Evolutionary conservation across 352 stramenopile genomes (phyloP).

Genomic region (Pythium apleroticum): DNA sequence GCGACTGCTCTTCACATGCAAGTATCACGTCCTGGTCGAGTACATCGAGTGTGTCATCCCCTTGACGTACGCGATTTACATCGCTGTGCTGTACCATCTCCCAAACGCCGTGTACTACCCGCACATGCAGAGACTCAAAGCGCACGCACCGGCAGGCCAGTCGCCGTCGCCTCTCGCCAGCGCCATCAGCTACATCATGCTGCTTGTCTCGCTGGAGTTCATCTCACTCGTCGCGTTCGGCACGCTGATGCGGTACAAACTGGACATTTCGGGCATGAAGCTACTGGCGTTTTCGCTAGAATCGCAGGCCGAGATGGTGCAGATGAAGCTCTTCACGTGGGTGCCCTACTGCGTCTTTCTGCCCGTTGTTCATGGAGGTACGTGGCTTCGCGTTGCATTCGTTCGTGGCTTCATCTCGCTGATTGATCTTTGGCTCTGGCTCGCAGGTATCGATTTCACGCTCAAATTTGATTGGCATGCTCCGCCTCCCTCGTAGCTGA

Average conservation of each 20-base stretch:
- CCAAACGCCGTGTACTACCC: constrained; percentile 37
- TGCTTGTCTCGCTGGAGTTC: constrained; percentile 23
- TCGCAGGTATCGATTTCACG: background rate
- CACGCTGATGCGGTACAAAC: constrained; percentile 6
- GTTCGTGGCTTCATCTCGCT: background rate
- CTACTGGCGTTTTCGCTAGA: background rate
- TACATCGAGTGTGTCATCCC: constrained; percentile 31
- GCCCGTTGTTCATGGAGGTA: background rate
- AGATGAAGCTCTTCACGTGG: constrained; percentile 3
- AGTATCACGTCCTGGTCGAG: constrained; percentile 27
- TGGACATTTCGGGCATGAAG: constrained; percentile 1
- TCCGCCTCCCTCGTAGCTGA: background rate
- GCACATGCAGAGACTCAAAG: background rate
- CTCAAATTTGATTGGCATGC: background rate
- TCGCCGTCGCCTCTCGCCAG: background rate
- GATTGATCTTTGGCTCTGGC: background rate
- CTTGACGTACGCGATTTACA: constrained; percentile 24
- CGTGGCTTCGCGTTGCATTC: background rate
- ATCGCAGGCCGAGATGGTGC: background rate
- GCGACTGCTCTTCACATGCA: background rate
- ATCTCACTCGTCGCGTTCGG: constrained; percentile 20
- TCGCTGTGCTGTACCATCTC: constrained; percentile 26
- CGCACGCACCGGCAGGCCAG: background rate
- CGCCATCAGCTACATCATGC: constrained; percentile 10
- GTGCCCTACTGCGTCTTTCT: background rate